phyloP scores from a whole-genome alignment of 768 basidiomycete species.

The Sistotremastrum niveocremeum region DNA sequence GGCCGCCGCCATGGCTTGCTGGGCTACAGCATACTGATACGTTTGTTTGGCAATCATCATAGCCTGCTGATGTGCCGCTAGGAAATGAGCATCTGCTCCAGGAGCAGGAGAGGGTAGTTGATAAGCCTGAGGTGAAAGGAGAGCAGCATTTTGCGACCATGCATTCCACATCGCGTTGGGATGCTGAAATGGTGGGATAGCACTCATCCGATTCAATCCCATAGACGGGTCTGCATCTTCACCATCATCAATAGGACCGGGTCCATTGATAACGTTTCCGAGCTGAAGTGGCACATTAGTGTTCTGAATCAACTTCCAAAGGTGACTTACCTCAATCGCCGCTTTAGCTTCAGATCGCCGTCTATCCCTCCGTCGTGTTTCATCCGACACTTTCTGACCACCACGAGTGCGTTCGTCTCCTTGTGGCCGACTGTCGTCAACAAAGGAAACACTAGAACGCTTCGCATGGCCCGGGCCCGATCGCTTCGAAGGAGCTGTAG shows the following conservation, averaged over 20 bases:
- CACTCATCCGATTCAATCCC: constrained; percentile 18
- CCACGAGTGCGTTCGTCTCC: not conserved
- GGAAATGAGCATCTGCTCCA: constrained; percentile 40
- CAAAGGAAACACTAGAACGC: constrained; percentile 55
- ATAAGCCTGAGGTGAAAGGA: constrained; percentile 22
- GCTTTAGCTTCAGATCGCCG: constrained; percentile 74
- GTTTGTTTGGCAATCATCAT: constrained; percentile 81
- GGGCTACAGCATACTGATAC: constrained; percentile 81
- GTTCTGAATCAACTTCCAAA: constrained; percentile 1
- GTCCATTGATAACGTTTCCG: constrained; percentile 79
- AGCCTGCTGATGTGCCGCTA: constrained; percentile 77
- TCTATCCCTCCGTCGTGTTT: constrained; percentile 55
- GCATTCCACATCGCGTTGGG: constrained; percentile 22
- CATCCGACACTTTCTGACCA: constrained; percentile 16
- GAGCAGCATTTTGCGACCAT: constrained; percentile 17
- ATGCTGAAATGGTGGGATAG: constrained; percentile 12
- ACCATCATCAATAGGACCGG: constrained; percentile 41
- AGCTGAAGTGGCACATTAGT: constrained; percentile 32
- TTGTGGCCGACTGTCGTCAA: constrained; percentile 24
- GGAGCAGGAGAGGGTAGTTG: constrained; percentile 19
- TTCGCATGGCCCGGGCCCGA: constrained; percentile 24
- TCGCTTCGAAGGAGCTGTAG: not conserved
- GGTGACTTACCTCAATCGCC: constrained; percentile 63
- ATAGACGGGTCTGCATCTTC: constrained; percentile 17
- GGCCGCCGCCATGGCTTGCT: constrained; percentile 81